Conservation (phyloP, 306 rosid species). For the Hippophae gyantsensis region DNA sequence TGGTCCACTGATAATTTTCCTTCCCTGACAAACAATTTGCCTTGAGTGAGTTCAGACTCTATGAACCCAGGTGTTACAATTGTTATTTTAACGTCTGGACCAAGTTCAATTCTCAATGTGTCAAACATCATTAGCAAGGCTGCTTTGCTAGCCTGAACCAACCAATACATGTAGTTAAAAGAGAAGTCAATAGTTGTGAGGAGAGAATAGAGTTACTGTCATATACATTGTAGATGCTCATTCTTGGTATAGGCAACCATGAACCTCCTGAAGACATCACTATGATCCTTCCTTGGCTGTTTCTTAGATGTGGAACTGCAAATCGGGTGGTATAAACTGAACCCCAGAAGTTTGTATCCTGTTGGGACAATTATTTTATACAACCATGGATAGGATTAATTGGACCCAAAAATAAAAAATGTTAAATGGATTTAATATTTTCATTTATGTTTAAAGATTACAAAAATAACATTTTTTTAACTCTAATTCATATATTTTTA, state of each 20-base stretch:
- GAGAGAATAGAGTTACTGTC: no score
- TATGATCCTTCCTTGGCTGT: constrained; percentile 52
- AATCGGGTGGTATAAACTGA: constrained; percentile 39
- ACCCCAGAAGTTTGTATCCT: constrained; percentile 89
- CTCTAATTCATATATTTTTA: no score
- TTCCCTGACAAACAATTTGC: constrained; percentile 27
- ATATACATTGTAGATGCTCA: constrained; percentile 36
- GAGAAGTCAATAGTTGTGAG: background rate
- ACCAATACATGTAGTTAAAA: no score
- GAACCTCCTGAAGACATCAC: constrained; percentile 47
- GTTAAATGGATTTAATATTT: background rate
- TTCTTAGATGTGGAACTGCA: constrained; percentile 45
- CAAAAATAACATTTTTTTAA: no score
- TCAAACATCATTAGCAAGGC: constrained; percentile 43
- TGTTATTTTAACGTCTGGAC: constrained; percentile 40
- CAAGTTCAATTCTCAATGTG: constrained; percentile 50
- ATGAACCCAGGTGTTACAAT: constrained; percentile 52
- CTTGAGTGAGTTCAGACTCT: constrained; percentile 38
- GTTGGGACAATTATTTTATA: background rate
- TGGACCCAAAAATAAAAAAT: background rate
- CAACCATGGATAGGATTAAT: background rate
- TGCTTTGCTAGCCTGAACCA: constrained; percentile 59
- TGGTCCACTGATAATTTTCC: constrained; percentile 34
- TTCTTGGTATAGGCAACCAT: constrained; percentile 57
- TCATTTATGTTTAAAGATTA: background rate